Evolutionary conservation across 2,329 filamentous ascomycete species (phyloP).

Genomic region (Ramularia endophylla): DNA sequence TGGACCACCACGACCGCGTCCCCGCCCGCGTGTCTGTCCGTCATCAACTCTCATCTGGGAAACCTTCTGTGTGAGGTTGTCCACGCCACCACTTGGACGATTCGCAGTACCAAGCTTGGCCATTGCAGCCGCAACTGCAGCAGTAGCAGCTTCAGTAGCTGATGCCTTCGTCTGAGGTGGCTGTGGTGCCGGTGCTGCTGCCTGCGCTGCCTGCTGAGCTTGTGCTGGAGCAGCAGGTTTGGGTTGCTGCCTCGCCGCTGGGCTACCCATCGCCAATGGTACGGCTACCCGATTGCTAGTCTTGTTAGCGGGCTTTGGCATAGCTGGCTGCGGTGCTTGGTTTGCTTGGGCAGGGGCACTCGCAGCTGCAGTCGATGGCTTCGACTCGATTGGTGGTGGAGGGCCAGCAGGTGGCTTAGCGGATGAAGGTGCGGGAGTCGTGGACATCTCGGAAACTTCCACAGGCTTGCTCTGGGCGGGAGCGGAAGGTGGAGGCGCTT

Average conservation of each 20-base stretch:
- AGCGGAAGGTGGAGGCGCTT: conserved; percentile 19
- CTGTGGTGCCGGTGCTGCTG: conserved; percentile 12
- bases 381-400: conserved; percentile 61
- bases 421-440: conserved; percentile 40
- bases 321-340: conserved; percentile 26
- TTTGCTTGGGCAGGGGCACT: conserved; percentile 45
- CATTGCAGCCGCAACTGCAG: conserved; percentile 75
- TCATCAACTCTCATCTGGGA: conserved; percentile 60
- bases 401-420: conserved; percentile 41
- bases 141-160: conserved; percentile 68
- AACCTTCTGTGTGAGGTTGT: conserved; percentile 68
- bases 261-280: conserved; percentile 49
- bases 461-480: conserved; percentile 26
- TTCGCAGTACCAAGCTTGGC: conserved; percentile 55
- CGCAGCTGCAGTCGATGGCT: conserved; percentile 56
- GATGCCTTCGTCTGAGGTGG: conserved; percentile 33
- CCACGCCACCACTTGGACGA: conserved; percentile 38
- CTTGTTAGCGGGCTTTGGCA: conserved; percentile 33
- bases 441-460: conserved; percentile 33
- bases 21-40: conserved; percentile 35
- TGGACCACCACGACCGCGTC: conserved; percentile 41
- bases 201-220: conserved; percentile 6
- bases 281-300: conserved; percentile 51
- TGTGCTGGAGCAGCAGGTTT: conserved; percentile 10
- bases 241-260: conserved; percentile 22